phyloP scores from a whole-genome alignment of 768 basidiomycete species.

The Mycena vulgaris region DNA sequence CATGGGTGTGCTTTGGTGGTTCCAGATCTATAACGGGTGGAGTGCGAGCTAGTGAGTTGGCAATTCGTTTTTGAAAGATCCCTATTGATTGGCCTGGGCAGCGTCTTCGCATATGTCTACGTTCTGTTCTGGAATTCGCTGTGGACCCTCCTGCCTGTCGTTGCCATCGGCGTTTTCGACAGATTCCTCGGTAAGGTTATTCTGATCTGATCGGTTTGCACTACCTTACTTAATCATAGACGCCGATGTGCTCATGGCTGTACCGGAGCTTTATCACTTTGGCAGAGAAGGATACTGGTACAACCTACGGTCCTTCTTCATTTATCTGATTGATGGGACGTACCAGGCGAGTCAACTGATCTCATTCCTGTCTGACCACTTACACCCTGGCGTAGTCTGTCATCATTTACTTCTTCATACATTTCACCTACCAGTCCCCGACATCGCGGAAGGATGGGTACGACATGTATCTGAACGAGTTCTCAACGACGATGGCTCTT shows the following conservation, averaged over 20 bases:
- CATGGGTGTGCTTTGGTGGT: conserved; percentile 97
- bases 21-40: conserved; percentile 94
- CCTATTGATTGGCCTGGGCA: conserved; percentile 38
- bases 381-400: conserved; percentile 72
- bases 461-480: conserved; percentile 81
- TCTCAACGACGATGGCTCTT: conserved; percentile 90
- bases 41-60: conserved; percentile 89
- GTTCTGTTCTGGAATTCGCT: conserved; percentile 99
- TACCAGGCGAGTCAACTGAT: conserved; percentile 72
- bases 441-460: conserved; percentile 87
- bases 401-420: conserved; percentile 91
- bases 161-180: conserved; percentile 97
- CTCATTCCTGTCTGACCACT: neutral
- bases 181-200: conserved; percentile 80
- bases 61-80: neutral
- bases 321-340: conserved; percentile 91
- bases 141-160: conserved; percentile 94
- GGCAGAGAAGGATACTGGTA: conserved; percentile 92
- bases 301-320: conserved; percentile 76
- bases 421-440: conserved; percentile 84
- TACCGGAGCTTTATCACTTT: conserved; percentile 91
- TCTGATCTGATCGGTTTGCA: neutral
- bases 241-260: conserved; percentile 86
- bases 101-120: conserved; percentile 93
- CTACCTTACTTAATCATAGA: conserved; percentile 59